Percentiles rank a stretch among this genome's conserved stretches.
These are phyloP conservation scores for Fagus crenata DNA, from an alignment of 306 rosid genomes.

Conservation along the genomic window DNA sequence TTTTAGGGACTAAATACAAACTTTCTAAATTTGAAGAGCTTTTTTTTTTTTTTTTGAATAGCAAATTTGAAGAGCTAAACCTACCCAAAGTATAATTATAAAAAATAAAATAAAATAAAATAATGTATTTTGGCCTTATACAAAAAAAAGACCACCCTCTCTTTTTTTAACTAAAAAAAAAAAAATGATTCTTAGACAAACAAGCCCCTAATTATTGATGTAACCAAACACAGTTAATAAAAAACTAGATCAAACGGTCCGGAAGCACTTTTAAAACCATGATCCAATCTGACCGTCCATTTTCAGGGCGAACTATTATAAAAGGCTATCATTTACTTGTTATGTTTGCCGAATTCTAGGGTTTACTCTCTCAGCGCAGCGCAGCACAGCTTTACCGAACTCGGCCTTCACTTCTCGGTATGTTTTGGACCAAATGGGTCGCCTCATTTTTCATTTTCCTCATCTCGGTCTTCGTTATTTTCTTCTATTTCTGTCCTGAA, in stretches of 20 bases:
- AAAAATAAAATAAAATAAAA: too few species aligned
- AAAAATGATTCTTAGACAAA: too few species aligned
- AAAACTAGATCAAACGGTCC: background rate
- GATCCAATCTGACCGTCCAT: background rate
- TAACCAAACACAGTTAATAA: background rate
- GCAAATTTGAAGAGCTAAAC: too few species aligned
- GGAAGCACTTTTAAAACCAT: background rate
- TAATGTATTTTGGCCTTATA: background rate
- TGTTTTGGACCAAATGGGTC: background rate
- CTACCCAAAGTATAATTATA: too few species aligned
- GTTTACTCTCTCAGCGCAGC: background rate
- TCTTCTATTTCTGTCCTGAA: background rate
- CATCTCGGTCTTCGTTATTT: background rate
- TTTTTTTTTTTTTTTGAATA: too few species aligned
- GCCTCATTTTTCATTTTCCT: background rate
- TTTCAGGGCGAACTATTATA: background rate
- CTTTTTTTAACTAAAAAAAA: too few species aligned
- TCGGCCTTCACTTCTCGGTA: slow-evolving; percentile 2
- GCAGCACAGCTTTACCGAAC: background rate
- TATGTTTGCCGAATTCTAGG: background rate
- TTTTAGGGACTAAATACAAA: too few species aligned
- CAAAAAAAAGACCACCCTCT: background rate
- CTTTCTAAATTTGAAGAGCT: too few species aligned
- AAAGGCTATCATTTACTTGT: background rate
- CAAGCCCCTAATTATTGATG: background rate